A percentile compares a stretch with the other conserved stretches of the same genome.
These are phyloP conservation scores for Byssoonygena ceratinophila DNA, from an alignment of 2,329 filamentous ascomycete species.

Conservation along the genomic window DNA sequence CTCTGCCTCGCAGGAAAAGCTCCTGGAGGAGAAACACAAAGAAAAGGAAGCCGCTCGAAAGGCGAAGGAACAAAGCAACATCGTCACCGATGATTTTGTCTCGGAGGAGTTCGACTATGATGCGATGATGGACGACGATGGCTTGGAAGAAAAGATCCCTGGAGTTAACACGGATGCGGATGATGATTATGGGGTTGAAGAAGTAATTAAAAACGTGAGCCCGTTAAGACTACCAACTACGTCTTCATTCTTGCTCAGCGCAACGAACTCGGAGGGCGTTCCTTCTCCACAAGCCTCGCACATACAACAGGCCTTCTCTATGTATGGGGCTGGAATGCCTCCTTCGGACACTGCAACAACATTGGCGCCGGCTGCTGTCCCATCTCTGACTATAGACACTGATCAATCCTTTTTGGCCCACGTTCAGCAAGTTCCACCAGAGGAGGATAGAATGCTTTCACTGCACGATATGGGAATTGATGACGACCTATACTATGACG, in stretches of 20 bases:
- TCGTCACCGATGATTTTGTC: constrained; percentile 30
- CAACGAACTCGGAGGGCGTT: not conserved
- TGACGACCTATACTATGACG: constrained; percentile 40
- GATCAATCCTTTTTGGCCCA: constrained; percentile 9
- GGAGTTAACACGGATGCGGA: constrained; percentile 40
- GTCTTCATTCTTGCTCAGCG: constrained; percentile 1
- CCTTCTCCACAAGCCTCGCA: not conserved
- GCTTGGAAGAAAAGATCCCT: constrained; percentile 39
- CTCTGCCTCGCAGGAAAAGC: constrained; percentile 49
- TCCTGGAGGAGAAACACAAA: constrained; percentile 54
- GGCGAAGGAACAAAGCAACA: constrained; percentile 24
- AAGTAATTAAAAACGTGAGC: not conserved
- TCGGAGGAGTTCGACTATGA: constrained; percentile 38
- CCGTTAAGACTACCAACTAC: not conserved
- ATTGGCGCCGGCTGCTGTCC: not conserved
- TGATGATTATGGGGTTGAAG: constrained; percentile 28
- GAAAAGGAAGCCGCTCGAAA: constrained; percentile 40
- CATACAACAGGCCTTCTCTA: not conserved
- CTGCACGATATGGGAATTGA: constrained; percentile 21
- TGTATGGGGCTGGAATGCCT: not conserved
- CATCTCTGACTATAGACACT: constrained; percentile 22
- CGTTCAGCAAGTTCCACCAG: not conserved
- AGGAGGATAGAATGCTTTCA: not conserved
- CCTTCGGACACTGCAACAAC: not conserved
- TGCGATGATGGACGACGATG: constrained; percentile 34